phyloP scores from a whole-genome alignment of 1,284 basidiomycete genomes.

The Ganoderma lucidum region DNA sequence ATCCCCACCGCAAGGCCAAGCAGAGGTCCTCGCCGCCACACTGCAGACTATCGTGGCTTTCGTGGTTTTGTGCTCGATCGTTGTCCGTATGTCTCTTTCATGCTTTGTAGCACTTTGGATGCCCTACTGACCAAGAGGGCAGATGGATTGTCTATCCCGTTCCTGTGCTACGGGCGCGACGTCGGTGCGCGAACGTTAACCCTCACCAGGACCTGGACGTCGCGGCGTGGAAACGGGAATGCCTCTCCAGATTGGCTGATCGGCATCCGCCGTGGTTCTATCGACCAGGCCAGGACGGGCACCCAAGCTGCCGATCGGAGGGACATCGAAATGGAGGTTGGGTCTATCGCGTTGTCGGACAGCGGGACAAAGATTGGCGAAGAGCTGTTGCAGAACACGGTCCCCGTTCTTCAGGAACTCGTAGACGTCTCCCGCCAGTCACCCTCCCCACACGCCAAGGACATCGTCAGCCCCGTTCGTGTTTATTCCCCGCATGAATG shows the following conservation, averaged over 20 bases:
- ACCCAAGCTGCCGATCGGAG: background rate
- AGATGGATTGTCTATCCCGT: constrained; percentile 91
- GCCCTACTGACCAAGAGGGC: background rate
- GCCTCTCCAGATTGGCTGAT: constrained; percentile 58
- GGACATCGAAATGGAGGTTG: constrained; percentile 1
- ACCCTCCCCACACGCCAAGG: background rate
- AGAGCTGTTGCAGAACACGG: background rate
- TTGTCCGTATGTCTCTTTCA: constrained; percentile 65
- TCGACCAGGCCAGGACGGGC: background rate
- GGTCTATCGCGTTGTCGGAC: background rate
- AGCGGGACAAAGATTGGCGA: background rate
- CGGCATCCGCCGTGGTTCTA: constrained; percentile 44
- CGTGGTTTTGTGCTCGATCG: constrained; percentile 84
- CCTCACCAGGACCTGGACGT: constrained; percentile 42
- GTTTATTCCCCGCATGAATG: background rate
- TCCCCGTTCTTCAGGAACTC: background rate
- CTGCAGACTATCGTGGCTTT: constrained; percentile 87
- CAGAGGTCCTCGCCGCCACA: constrained; percentile 73
- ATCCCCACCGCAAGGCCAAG: constrained; percentile 66
- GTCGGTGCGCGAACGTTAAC: constrained; percentile 65
- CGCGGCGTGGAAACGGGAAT: constrained; percentile 26
- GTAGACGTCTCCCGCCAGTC: background rate
- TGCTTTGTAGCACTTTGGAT: background rate
- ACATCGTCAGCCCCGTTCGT: background rate
- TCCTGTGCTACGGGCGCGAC: constrained; percentile 78